Percentiles rank a stretch among this genome's conserved stretches.
phyloP scores from a whole-genome alignment of 2,329 filamentous ascomycete genomes.

The Curvularia hawaiiensis region DNA sequence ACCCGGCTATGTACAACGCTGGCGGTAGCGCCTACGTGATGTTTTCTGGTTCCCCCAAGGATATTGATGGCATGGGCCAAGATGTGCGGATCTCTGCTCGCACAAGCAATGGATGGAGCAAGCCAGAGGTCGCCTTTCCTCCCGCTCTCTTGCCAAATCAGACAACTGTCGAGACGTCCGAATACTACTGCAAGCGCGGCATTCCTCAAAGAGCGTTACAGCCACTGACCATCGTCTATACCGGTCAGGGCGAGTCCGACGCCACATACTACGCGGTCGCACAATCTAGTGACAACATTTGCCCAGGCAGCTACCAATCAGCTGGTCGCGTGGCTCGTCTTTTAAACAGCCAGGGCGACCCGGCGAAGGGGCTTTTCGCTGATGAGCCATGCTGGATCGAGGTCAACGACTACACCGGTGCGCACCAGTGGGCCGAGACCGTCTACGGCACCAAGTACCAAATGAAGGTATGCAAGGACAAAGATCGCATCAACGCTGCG shows the following conservation, averaged over 20 bases:
- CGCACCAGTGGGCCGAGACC: background rate
- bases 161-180: background rate
- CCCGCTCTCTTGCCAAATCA: background rate
- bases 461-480: background rate
- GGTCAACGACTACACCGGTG: background rate
- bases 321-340: background rate
- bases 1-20: background rate
- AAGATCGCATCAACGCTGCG: background rate
- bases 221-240: background rate
- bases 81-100: background rate
- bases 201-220: background rate
- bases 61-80: background rate
- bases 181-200: background rate
- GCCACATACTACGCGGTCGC: background rate
- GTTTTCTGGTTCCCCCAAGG: background rate
- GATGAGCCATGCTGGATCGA: background rate
- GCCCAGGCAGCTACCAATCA: background rate
- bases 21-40: background rate
- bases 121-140: background rate
- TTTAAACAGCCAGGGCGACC: background rate
- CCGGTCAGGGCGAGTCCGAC: background rate
- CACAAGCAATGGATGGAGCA: background rate
- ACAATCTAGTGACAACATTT: background rate
- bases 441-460: background rate
- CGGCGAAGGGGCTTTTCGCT: background rate